phyloP scores from a whole-genome alignment of 75 land plant genomes.

The Picea sitchensis region DNA sequence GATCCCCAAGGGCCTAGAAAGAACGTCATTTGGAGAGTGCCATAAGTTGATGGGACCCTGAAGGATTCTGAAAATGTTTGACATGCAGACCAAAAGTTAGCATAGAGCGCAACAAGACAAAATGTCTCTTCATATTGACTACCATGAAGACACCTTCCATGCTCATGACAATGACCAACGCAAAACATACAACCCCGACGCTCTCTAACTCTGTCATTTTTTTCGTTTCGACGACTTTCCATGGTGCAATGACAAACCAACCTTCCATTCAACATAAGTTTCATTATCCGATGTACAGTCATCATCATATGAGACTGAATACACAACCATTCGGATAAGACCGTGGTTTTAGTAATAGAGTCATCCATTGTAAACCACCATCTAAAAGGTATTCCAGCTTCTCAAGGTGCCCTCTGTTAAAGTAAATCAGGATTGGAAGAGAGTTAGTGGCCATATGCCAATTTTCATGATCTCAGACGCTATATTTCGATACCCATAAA shows the following conservation, averaged over 20 bases:
- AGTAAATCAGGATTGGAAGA: too few relatives aligned
- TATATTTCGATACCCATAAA: too few relatives aligned
- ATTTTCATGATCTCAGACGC: too few relatives aligned
- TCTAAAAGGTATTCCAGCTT: conserved; percentile 31
- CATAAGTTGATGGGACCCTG: too few relatives aligned
- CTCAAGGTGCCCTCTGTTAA: conserved; percentile 37
- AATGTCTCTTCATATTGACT: conserved; percentile 67
- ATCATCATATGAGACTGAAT: too few relatives aligned
- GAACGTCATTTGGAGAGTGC: too few relatives aligned
- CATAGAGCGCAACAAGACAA: conserved; percentile 47
- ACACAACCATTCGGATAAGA: too few relatives aligned
- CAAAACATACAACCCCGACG: conserved; percentile 76
- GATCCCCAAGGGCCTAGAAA: too few relatives aligned
- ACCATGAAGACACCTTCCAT: conserved; percentile 70
- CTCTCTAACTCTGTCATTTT: conserved; percentile 11
- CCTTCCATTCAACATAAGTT: conserved; percentile 48
- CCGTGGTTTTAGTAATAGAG: too few relatives aligned
- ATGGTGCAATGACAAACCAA: conserved; percentile 73
- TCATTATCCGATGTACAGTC: conserved; percentile 57
- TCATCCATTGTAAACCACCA: too few relatives aligned
- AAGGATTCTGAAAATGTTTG: neutral
- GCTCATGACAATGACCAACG: conserved; percentile 57
- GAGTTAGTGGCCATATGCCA: too few relatives aligned
- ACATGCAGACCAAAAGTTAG: conserved; percentile 41
- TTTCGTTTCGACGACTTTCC: conserved; percentile 36